Evolutionary conservation across 805 yeast species (phyloP).

Genomic region (Metschnikowia cubensis): DNA sequence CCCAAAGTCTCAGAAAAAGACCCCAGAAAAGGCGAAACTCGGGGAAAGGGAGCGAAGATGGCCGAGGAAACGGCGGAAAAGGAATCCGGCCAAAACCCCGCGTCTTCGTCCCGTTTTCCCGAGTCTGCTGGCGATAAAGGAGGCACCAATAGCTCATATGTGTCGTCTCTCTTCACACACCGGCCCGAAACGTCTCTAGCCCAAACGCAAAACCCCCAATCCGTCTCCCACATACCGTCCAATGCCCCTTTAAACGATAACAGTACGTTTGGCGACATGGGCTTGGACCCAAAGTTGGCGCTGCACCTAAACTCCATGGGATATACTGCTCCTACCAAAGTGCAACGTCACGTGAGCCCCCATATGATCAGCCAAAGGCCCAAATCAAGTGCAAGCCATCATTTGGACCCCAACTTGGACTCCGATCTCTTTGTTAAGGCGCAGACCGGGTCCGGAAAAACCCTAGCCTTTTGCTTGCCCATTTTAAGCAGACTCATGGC

Average conservation of each 20-base stretch:
- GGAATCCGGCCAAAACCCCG: too few relatives aligned
- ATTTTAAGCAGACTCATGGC: conserved; percentile 68
- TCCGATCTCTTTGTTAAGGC: conserved; percentile 72
- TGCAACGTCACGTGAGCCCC: conserved; percentile 84
- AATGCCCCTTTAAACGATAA: conserved; percentile 81
- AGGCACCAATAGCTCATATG: conserved; percentile 47
- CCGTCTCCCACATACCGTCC: conserved; percentile 51
- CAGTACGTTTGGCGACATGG: conserved; percentile 68
- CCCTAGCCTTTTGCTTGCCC: conserved; percentile 83
- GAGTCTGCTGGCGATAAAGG: conserved; percentile 18
- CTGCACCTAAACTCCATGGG: conserved; percentile 54
- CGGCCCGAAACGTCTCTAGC: conserved; percentile 47
- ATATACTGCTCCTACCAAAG: conserved; percentile 71
- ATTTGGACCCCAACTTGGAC: too few relatives aligned
- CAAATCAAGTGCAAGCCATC: too few relatives aligned
- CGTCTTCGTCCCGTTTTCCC: neutral
- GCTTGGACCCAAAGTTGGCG: conserved; percentile 52
- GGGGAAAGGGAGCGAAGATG: neutral
- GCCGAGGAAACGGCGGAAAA: too few relatives aligned
- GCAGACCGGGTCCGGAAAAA: conserved; percentile 98
- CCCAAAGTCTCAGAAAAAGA: too few relatives aligned
- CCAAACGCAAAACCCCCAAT: conserved; percentile 35
- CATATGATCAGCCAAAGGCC: conserved; percentile 15
- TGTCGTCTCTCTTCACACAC: conserved; percentile 74
- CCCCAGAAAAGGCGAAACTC: neutral